phyloP scores from a whole-genome alignment of 257 asterid species.

The Solanum clarkiae region DNA sequence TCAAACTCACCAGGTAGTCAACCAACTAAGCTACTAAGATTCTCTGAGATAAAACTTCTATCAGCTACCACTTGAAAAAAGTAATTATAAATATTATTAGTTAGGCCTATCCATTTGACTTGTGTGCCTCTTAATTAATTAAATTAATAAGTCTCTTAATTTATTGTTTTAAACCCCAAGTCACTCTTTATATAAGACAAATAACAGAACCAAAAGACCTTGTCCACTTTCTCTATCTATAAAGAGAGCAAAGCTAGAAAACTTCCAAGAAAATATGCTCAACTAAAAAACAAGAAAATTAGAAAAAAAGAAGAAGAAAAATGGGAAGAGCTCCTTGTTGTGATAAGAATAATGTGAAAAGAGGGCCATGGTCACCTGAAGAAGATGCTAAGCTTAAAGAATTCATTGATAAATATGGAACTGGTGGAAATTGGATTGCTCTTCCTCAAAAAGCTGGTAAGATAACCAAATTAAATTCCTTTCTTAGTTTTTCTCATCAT shows the following conservation, averaged over 20 bases:
- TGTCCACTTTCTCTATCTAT: background rate
- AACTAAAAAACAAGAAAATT: background rate
- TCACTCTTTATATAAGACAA: background rate
- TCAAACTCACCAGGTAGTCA: too few relatives aligned
- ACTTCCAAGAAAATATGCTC: background rate
- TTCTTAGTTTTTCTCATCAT: background rate
- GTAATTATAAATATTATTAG: background rate
- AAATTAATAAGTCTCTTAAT: background rate
- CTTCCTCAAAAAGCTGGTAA: slow-evolving; percentile 17
- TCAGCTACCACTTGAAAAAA: background rate
- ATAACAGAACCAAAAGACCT: background rate
- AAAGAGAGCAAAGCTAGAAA: background rate
- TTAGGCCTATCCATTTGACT: background rate
- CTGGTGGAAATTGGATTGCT: slow-evolving; percentile 14
- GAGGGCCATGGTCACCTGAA: slow-evolving; percentile 21
- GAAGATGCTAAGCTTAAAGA: slow-evolving; percentile 18
- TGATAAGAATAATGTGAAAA: slow-evolving; percentile 12
- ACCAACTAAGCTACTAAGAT: too few relatives aligned
- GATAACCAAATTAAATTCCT: background rate
- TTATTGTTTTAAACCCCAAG: background rate
- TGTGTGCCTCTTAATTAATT: background rate
- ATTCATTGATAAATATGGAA: slow-evolving; percentile 9
- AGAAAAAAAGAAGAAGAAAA: background rate
- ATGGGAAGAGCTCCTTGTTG: slow-evolving; percentile 24
- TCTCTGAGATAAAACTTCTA: background rate